Evolutionary conservation across 495 filamentous ascomycete genomes (phyloP), one percentile per base, ranked within the genome.

Genomic region (Acidiella bohemica): DNA sequence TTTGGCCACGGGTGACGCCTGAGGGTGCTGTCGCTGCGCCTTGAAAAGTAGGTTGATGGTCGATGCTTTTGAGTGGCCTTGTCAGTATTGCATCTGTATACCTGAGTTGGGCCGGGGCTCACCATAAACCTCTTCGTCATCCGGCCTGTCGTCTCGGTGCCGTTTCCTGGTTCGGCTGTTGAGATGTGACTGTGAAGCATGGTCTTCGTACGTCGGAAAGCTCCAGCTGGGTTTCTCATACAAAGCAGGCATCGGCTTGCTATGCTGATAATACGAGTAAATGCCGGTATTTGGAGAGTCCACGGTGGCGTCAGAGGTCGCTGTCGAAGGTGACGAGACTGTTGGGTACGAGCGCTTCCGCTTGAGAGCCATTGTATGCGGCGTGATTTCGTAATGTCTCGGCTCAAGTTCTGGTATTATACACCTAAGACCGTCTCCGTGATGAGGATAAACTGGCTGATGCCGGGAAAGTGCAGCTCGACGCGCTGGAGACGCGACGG

Each of bases 291-390:
- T 28, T 36, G 53, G 17, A 39, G 44, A 35, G 46, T 34, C 28
- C 39, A 49, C 17, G 49, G 46, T 21, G 36, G 41, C 28, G 42
- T 22, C 7, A 41, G 32, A 12, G 44, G 5, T 24, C 42, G 48
- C 53, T 26, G 36, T 44, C 13, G 55, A 57, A 20, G 35, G 17
- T 20, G 57, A 50, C n/a, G 53, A 56, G 38, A 48, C 30, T 40
- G 53, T 43, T 26, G 32, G 2, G 21, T 31, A 31, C 34, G 59
- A 59, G 14, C 59, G 58, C 40, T 62, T 62, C 44, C 59, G 58
- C 51, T 62, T 62, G 46, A 59, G 47, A 5, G 33, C 50, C 59
- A 62, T 62, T 2, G 16, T n/a, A n/a, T n/a, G n/a, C n/a, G n/a
- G n/a, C n/a, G n/a, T n/a, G n/a, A n/a, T n/a, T n/a, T n/a, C n/a